These are phyloP conservation scores for Daldinia caldariorum DNA, from an alignment of 495 filamentous ascomycete species.

Conservation along the genomic window DNA sequence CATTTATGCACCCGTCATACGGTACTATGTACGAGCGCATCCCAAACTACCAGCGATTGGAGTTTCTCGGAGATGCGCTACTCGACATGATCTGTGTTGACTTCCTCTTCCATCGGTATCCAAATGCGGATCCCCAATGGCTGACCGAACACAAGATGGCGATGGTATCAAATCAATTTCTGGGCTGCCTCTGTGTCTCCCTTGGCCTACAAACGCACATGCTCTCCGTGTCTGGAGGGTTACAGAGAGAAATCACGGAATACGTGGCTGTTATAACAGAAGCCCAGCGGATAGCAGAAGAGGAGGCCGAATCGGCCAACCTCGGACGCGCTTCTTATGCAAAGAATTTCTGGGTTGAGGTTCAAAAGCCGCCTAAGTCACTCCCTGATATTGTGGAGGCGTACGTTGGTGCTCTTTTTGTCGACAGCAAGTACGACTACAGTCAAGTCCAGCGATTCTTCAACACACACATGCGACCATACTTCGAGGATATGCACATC, in stretches of 20 bases:
- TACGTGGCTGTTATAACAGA: conserved; percentile 75
- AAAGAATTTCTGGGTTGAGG: conserved; percentile 81
- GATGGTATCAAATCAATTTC: conserved; percentile 97
- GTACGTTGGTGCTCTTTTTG: conserved; percentile 89
- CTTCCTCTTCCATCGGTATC: conserved; percentile 78
- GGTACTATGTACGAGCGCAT: conserved; percentile 73
- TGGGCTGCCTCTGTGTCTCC: conserved; percentile 80
- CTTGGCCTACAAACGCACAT: conserved; percentile 82
- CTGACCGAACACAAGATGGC: conserved; percentile 99
- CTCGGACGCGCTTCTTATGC: conserved; percentile 57
- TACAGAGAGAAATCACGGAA: conserved; percentile 71
- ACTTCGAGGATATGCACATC: conserved; percentile 86
- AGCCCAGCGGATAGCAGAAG: conserved; percentile 60
- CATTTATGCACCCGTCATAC: conserved; percentile 90
- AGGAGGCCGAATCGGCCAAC: conserved; percentile 48
- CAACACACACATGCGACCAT: conserved; percentile 72
- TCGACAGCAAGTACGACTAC: conserved; percentile 88
- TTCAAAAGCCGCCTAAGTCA: conserved; percentile 81
- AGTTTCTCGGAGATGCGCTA: conserved; percentile 92
- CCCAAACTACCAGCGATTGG: conserved; percentile 89
- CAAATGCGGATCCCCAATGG: conserved; percentile 91
- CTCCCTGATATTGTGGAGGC: conserved; percentile 90
- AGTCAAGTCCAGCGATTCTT: conserved; percentile 79
- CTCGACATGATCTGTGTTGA: conserved; percentile 89
- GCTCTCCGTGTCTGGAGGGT: conserved; percentile 63